Base-by-base conservation (phyloP, 306 rosid species). In the Medicago arabica region DNA sequence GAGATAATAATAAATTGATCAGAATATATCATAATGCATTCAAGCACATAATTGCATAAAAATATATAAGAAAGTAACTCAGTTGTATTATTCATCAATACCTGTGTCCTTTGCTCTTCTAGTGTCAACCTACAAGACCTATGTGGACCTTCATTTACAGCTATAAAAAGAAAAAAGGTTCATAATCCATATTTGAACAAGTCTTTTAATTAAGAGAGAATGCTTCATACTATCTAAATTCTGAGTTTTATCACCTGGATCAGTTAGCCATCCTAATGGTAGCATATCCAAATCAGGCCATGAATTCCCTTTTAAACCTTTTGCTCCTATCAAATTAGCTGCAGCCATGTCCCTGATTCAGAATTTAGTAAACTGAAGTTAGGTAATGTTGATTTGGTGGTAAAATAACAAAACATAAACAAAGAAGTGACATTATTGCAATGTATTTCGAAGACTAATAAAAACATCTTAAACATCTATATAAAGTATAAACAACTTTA, bases 211-310 rank as follows among this genome's bases (percentile, higher is more conserved):
- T 12, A 47, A 79, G 72, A 55, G 25, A 55, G 61, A 19, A 55
- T 55, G 31, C 34, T 55, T 18, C 61, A 55, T 4, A 28, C 6
- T 17, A 12, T 54, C 18, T 60, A 39, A 72, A 21, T 54, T 46
- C 38, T 57, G 23, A 55, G 67, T 73, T 57, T 77, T 50, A 7
- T 77, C 44, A 92, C 99, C 99, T 83, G 87, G 71, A 83, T 87
- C 87, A 46, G 93, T 90, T 71, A 95, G 92, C 97, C 93, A 89
- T 78, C 99, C 99, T 36, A 92, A 74, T n/a, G 99, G 99, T 54
- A 95, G 90, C 99, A 92, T 95, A 81, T 95, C 99, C 88, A 92
- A 80, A 87, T 95, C 97, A 60, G 99, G 99, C 99, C 99, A 95
- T 28, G 99, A 95, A 53, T 71, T 89, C 71, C 97, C 99, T 58